Evolutionary conservation across 2,329 filamentous ascomycete genomes (phyloP).

Genomic region (Epicoccum nigrum): DNA sequence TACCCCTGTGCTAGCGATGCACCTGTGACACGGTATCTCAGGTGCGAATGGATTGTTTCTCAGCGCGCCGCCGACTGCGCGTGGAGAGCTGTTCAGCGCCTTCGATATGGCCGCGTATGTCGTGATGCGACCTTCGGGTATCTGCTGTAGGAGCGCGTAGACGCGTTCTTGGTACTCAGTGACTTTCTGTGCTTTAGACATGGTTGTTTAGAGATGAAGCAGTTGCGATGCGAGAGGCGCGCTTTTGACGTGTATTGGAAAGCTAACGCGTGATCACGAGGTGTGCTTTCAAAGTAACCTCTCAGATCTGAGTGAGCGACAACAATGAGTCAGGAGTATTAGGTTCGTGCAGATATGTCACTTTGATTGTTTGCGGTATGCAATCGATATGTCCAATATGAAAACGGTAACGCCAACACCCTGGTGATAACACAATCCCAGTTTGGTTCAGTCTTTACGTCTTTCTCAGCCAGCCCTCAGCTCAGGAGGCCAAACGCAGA

Average conservation of each 20-base stretch:
- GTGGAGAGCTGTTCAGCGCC: constrained; percentile 71
- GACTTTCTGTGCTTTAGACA: constrained; percentile 36
- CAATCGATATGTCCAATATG: too few relatives aligned
- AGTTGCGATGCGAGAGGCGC: constrained; percentile 6
- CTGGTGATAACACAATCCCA: too few relatives aligned
- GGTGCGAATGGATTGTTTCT: constrained; percentile 82
- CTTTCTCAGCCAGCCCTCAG: neutral
- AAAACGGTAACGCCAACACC: neutral
- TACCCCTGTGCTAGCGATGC: constrained; percentile 74
- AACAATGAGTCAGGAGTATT: neutral
- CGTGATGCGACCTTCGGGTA: constrained; percentile 75
- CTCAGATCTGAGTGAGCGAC: constrained; percentile 7
- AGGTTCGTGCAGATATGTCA: too few relatives aligned
- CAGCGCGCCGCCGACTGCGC: constrained; percentile 79
- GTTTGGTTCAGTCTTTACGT: too few relatives aligned
- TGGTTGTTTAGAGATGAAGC: constrained; percentile 3
- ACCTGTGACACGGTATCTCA: constrained; percentile 79
- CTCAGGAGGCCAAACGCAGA: constrained; percentile 45
- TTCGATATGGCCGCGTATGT: constrained; percentile 77
- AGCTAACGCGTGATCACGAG: constrained; percentile 39
- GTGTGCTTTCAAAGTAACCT: constrained; percentile 42
- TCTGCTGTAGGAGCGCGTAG: constrained; percentile 75
- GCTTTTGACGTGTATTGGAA: constrained; percentile 14
- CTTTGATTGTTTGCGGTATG: too few relatives aligned
- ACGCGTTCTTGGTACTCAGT: constrained; percentile 56